Evolutionary conservation across 129 eudicot species (phyloP), one percentile per base, ranked within the genome.

Genomic region (Escallonia rubra): DNA sequence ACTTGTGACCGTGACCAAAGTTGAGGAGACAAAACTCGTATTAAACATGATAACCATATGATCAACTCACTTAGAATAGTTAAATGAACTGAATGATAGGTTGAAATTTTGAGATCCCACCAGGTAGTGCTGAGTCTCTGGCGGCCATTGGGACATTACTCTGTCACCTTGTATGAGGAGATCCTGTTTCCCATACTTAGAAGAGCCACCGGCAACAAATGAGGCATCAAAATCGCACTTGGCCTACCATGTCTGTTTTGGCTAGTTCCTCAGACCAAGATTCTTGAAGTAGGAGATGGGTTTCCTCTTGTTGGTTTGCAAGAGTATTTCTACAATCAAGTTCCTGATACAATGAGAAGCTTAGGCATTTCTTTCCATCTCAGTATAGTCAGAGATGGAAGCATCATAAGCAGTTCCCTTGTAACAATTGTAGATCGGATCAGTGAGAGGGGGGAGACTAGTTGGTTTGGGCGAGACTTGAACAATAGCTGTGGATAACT

Each of bases 381-480:
- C 4, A 79, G 83, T 42, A 76, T 79, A 65, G 44, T 79, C 10
- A 73, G 83, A 8, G 59, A 49, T 9, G 79, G 76, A 48, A 79
- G 57, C 60, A 74, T 70, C 38, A 9, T 68, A 3, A 79, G 82
- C 60, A 75, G 82, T 42, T 72, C 68, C 1, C 7, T 83, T 71
- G 65, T 83, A 9, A 76, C 56, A 9, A 15, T 79, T 6, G 70
- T 79, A 41, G 65, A 73, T 63, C 57, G 38, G 38, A 43, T 79
- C 6, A 64, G 77, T 1, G 70, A 38, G 34, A 74, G 59, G 2
- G 62, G 65, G 12, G 91, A 86, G 48, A 62, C n/a, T 61, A 74
- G 81, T 73, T 90, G 96, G 96, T 61, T 90, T 14, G 83, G 86
- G 2, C 70, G 79, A 85, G 90, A 81, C 57, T 60, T 81, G 68